Evolutionary conservation across 495 filamentous ascomycete genomes (phyloP), one percentile per base, ranked within the genome.

Genomic region (Hypomontagnella submonticulosa): DNA sequence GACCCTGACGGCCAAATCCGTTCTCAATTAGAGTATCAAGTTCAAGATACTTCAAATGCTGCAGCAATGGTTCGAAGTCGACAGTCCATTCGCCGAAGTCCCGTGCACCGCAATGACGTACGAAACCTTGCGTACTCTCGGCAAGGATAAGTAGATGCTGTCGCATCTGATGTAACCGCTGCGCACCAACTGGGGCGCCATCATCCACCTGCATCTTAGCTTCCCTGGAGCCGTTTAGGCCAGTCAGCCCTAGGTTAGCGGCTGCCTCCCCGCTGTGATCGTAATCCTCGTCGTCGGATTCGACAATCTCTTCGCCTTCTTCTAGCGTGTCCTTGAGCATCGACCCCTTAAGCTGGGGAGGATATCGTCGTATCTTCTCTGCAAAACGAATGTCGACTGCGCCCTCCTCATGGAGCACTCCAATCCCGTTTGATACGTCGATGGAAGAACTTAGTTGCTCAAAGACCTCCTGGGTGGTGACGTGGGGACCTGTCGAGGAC

Each of bases 81-180:
- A 98, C 80, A 9, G 84, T 88, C 91, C 92, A 98, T 69, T 89
- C 86, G 9, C 87, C 82, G n/a, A 81, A 73, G 16, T 89, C 88
- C 16, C 74, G 72, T 19, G 71, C 76, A 16, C 83, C 83, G 63
- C 80, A 83, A 55, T 84, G 86, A 12, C 81, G 85, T 37, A 89
- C 76, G 69, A 97, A 93, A 13, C 82, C 78, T 65, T 86, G 85
- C 0, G 86, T 87, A 57, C 92, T 87, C 67, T 92, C 86, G 1
- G 87, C 77, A 7, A 99, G 86, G 12, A 96, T 79, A 18, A 85
- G 75, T 12, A 98, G 85, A 67, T 99, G 95, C 51, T 83, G 80
- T 47, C 80, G 76, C 61, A 81, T 77, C 62, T 89, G 85, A 57
- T 88, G 83, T n/a, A 97, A 80, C 12, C 89, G 78, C 18, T 80